phyloP scores from a whole-genome alignment of 495 filamentous ascomycete genomes.

The Aspergillus kassunensis region DNA sequence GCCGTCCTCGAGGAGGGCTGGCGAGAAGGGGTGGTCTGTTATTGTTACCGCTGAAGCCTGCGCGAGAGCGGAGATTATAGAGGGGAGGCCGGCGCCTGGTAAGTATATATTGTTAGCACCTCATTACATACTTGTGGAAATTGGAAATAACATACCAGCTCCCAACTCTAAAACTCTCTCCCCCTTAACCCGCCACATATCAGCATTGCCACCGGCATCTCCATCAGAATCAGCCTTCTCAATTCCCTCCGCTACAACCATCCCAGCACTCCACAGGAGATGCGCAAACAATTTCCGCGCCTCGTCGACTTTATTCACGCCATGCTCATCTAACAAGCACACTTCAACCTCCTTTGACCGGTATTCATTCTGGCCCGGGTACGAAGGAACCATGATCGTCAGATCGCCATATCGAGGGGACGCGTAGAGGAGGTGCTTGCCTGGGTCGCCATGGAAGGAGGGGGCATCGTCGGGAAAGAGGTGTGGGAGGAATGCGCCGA shows the following conservation, averaged over 20 bases:
- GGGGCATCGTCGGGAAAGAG: constrained; percentile 75
- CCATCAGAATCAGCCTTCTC: constrained; percentile 31
- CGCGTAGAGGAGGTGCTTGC: constrained; percentile 61
- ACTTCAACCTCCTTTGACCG: constrained; percentile 17
- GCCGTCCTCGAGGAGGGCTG: constrained; percentile 51
- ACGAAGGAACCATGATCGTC: constrained; percentile 41
- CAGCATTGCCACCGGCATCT: constrained; percentile 4
- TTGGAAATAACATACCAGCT: constrained; percentile 46
- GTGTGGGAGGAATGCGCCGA: constrained; percentile 57
- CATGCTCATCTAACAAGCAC: constrained; percentile 16
- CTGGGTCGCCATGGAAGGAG: constrained; percentile 71
- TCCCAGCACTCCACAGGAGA: constrained; percentile 80
- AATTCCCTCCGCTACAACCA: constrained; percentile 67
- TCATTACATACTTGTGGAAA: background rate
- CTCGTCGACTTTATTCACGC: constrained; percentile 40
- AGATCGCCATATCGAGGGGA: constrained; percentile 55
- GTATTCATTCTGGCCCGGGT: constrained; percentile 26
- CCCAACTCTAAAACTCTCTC: constrained; percentile 57
- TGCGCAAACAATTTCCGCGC: constrained; percentile 70
- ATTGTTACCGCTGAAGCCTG: constrained; percentile 61
- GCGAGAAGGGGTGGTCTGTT: constrained; percentile 75
- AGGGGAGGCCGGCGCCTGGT: constrained; percentile 69
- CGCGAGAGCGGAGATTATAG: constrained; percentile 61
- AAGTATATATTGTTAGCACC: background rate
- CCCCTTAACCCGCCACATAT: constrained; percentile 48